These are phyloP conservation scores for Volvox reticuliferus DNA, from an alignment of 139 green algal species.

Conservation along the genomic window DNA sequence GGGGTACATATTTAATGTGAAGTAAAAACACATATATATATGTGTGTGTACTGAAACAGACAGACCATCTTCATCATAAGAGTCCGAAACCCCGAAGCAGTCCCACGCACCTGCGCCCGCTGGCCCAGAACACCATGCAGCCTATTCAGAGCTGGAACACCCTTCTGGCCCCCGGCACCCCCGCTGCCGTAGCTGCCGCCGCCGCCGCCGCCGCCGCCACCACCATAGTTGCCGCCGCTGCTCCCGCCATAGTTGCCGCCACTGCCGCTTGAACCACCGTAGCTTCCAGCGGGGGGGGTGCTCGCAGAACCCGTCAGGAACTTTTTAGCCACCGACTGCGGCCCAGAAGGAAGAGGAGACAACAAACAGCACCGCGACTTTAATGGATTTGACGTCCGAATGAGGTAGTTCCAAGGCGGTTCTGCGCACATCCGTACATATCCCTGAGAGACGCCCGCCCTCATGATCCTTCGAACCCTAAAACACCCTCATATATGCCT, in stretches of 20 bases:
- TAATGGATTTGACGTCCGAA: too few relatives aligned
- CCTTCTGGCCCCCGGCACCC: constrained; percentile 24
- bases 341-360: not conserved
- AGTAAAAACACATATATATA: too few relatives aligned
- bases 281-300: not conserved
- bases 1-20: too few relatives aligned
- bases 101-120: constrained; percentile 33
- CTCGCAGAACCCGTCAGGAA: not conserved
- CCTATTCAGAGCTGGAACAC: constrained; percentile 43
- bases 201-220: not conserved
- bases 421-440: too few relatives aligned
- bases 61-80: too few relatives aligned
- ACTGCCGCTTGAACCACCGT: not conserved
- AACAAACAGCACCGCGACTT: too few relatives aligned
- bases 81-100: too few relatives aligned
- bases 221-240: not conserved
- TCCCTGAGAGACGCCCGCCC: too few relatives aligned
- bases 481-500: too few relatives aligned
- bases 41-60: too few relatives aligned
- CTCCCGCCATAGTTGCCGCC: not conserved
- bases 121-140: constrained; percentile 3
- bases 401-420: too few relatives aligned
- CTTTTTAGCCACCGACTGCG: constrained; percentile 42
- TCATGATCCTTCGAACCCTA: too few relatives aligned
- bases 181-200: not conserved